These are phyloP conservation scores for Avicennia marina DNA, from an alignment of 257 asterid species.

Conservation along the genomic window DNA sequence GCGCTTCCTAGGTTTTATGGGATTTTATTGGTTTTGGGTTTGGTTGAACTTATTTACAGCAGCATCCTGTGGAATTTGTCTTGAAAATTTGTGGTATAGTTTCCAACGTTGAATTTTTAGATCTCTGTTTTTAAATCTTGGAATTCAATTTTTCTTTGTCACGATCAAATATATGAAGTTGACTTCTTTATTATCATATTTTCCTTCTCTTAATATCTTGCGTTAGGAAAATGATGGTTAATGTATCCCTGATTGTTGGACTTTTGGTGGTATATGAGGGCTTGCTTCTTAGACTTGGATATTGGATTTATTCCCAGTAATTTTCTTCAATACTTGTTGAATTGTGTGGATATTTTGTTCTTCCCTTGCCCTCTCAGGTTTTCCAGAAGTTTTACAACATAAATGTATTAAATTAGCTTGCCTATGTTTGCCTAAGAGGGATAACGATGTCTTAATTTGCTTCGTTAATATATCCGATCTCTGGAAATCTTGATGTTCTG, in stretches of 20 bases:
- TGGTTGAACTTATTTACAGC: neutral
- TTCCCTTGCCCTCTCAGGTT: neutral
- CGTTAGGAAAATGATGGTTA: neutral
- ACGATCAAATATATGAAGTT: no score
- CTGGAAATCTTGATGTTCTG: neutral
- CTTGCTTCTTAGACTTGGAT: neutral
- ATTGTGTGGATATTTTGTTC: conserved; percentile 5
- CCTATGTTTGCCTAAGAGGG: neutral
- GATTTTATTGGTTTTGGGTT: neutral
- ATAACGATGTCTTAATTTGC: neutral
- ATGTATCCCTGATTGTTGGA: neutral
- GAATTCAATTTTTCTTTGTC: neutral
- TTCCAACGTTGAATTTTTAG: conserved; percentile 9
- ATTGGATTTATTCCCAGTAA: neutral
- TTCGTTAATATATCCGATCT: neutral
- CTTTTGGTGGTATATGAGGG: neutral
- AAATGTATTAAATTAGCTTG: conserved; percentile 1
- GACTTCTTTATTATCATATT: neutral
- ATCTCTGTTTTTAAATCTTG: conserved; percentile 11
- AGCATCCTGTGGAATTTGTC: neutral
- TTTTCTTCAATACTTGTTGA: conserved; percentile 8
- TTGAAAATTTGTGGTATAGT: neutral
- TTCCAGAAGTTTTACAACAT: neutral
- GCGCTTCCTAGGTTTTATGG: conserved; percentile 6
- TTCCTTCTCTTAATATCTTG: neutral